Base-by-base conservation (phyloP, 768 basidiomycete genomes). In the Lentinus tigrinus region DNA sequence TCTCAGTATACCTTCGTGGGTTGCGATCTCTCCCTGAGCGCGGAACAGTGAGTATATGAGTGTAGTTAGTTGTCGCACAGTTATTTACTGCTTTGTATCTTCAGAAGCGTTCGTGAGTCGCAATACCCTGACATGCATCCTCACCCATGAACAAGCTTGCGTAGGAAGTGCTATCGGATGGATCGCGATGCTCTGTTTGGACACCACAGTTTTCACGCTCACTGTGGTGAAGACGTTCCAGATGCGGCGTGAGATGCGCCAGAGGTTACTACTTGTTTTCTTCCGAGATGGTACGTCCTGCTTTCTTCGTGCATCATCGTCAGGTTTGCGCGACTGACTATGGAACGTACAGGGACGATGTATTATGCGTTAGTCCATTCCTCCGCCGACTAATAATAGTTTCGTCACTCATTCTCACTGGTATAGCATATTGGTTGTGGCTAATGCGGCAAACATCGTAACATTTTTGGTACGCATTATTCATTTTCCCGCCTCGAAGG, bases 151-250 rank as follows among this genome's bases (percentile, higher is more conserved):
- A 17, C 21, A 17, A 13, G 28, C 17, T 21, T 47, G 13, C 21
- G 38, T 39, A 40, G 28, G 64, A 60, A 50, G 55, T 43, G 9
- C n/a, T 27, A 19, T 57, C 36, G 19, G 21, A 6, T 56, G 54
- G 54, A 26, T 9, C 13, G 23, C 54, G 19, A 49, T 56, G 47
- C 36, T 49, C 4, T 36, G 31, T 11, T 48, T 56, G 17, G 54
- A 56, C 37, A 56, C 54, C 7, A 27, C 28, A 7, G 27, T 56
- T 4, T 47, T 56, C 24, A 8, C 48, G 11, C 26, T 49, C 13
- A 56, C 54, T 9, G 17, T 48, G 14, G 9, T 19, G 28, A 56
- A 38, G 47, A 21, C 54, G 4, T 13, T 56, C 3, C 8, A 40
- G 1, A 24, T 56, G 19, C 28, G 28, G 7, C 21, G n/a, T 8